phyloP scores from a whole-genome alignment of 371 early-diverging fungal species.

The Haplosporangium sp. region DNA sequence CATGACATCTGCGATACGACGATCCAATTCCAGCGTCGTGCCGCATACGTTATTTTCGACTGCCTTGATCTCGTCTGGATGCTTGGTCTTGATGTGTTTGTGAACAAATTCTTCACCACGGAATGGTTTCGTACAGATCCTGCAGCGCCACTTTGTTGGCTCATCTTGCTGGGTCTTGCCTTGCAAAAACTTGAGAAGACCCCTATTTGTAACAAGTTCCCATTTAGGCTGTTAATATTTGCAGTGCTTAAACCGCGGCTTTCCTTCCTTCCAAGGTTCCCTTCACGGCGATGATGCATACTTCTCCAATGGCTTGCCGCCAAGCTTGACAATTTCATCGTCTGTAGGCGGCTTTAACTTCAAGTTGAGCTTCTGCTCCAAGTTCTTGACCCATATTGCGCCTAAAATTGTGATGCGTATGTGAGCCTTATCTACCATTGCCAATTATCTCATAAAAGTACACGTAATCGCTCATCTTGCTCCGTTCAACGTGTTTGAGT shows the following conservation, averaged over 20 bases:
- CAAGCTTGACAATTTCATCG: slow-evolving; percentile 74
- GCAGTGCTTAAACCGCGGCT: too few species aligned
- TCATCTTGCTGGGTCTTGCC: slow-evolving; percentile 73
- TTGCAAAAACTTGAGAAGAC: slow-evolving; percentile 62
- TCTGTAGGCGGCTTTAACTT: slow-evolving; percentile 74
- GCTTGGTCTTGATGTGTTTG: slow-evolving; percentile 92
- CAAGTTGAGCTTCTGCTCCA: slow-evolving; percentile 73
- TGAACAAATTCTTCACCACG: slow-evolving; percentile 93
- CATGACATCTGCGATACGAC: too few species aligned
- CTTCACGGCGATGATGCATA: slow-evolving; percentile 43
- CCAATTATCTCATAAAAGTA: too few species aligned
- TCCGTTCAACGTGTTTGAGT: too few species aligned
- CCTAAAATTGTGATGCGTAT: slow-evolving; percentile 39
- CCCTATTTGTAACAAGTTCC: slow-evolving; percentile 34
- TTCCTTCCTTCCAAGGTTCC: neutral
- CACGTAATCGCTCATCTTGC: too few species aligned
- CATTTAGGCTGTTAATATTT: too few species aligned
- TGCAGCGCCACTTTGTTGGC: slow-evolving; percentile 91
- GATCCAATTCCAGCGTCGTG: neutral
- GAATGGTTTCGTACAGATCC: slow-evolving; percentile 93
- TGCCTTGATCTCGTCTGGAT: slow-evolving; percentile 76
- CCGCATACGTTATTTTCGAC: slow-evolving; percentile 64
- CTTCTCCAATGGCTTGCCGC: slow-evolving; percentile 80
- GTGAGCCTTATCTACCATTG: neutral
- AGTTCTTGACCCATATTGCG: slow-evolving; percentile 66